Evolutionary conservation across 169 alveolate genomes (phyloP).

Genomic region (Plasmodium cynomolgi): DNA sequence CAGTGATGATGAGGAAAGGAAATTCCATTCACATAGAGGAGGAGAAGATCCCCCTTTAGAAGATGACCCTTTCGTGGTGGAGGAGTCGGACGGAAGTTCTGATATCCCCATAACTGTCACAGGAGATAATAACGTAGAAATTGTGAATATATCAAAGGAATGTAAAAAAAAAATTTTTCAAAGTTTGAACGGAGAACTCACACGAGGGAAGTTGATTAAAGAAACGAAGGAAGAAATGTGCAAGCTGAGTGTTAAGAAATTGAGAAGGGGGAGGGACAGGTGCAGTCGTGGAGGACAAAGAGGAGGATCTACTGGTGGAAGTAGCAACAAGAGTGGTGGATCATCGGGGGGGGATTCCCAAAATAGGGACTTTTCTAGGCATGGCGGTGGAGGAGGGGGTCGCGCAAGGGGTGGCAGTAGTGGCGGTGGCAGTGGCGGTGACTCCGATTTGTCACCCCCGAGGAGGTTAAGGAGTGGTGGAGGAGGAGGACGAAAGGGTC

Average conservation of each 20-base stretch:
- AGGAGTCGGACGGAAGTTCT: conserved; percentile 30
- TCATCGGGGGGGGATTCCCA: not conserved
- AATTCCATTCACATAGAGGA: not conserved
- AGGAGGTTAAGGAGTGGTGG: not conserved
- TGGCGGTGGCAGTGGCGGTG: not conserved
- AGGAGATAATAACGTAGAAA: conserved; percentile 1
- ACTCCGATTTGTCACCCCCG: conserved; percentile 16
- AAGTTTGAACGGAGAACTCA: not conserved
- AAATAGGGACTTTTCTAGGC: not conserved
- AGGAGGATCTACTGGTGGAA: not conserved
- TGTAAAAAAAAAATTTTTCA: conserved; percentile 50
- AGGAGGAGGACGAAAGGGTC: not conserved
- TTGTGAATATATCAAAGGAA: conserved; percentile 34
- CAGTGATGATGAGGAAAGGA: conserved; percentile 27
- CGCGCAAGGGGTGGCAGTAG: not conserved
- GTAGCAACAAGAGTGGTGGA: not conserved
- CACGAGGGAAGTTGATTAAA: not conserved
- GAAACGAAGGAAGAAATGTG: not conserved
- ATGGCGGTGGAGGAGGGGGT: not conserved
- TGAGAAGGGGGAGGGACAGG: not conserved
- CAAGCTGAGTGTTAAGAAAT: not conserved
- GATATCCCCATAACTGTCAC: conserved; percentile 51
- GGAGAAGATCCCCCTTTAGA: not conserved
- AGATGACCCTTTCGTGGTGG: not conserved
- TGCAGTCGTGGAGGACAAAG: not conserved